phyloP scores from a whole-genome alignment of 306 rosid species.

The Canavalia ensiformis region DNA sequence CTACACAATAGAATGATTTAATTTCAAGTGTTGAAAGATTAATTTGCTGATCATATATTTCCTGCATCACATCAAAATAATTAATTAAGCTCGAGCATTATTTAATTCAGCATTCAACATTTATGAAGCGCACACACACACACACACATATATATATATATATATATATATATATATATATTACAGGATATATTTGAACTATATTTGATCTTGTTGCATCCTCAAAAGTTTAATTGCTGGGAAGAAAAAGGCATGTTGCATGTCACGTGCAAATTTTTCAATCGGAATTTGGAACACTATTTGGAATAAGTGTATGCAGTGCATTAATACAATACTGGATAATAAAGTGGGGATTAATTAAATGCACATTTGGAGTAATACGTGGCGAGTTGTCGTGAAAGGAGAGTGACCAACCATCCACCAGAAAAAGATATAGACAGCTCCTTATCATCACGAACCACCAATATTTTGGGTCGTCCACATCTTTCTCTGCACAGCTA shows the following conservation, averaged over 20 bases:
- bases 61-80: neutral
- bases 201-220: neutral
- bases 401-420: constrained; percentile 44
- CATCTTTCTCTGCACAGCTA: constrained; percentile 22
- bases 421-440: constrained; percentile 42
- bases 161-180: neutral
- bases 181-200: neutral
- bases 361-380: constrained; percentile 15
- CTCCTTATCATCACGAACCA: constrained; percentile 47
- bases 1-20: neutral
- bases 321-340: too few species aligned
- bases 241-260: neutral
- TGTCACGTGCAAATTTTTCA: neutral
- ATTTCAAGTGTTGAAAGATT: neutral
- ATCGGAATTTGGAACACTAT: neutral
- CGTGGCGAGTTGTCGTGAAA: constrained; percentile 46
- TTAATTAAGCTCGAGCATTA: constrained; percentile 17
- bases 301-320: neutral
- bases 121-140: neutral
- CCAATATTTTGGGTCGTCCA: constrained; percentile 54
- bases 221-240: neutral
- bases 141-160: too few species aligned
- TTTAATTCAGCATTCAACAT: neutral
- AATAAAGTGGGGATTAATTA: too few species aligned
- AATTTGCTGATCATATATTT: neutral